phyloP scores from a whole-genome alignment of 768 basidiomycete genomes.

The Lyophyllum semitale region DNA sequence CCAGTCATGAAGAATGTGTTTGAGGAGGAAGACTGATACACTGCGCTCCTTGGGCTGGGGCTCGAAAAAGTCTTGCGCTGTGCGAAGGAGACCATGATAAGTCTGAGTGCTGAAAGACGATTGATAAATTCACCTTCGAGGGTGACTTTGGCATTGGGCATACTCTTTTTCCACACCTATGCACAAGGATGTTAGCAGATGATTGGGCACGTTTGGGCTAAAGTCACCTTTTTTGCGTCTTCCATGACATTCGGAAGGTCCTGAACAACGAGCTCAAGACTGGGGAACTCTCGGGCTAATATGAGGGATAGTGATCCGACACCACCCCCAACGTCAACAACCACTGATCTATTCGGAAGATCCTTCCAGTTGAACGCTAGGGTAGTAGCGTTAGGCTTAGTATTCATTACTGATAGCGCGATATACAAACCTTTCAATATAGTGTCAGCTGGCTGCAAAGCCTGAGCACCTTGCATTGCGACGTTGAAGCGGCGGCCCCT shows the following conservation, averaged over 20 bases:
- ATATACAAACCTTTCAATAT: conserved; percentile 17
- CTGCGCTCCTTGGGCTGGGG: background rate
- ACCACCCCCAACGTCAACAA: conserved; percentile 33
- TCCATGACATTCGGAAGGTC: conserved; percentile 16
- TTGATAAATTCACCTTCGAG: too few species aligned
- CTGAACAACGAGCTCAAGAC: background rate
- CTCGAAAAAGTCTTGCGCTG: conserved; percentile 1
- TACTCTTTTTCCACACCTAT: too few species aligned
- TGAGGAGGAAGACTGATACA: too few species aligned
- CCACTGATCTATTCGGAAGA: conserved; percentile 20
- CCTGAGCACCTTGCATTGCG: conserved; percentile 30
- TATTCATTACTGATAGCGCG: too few species aligned
- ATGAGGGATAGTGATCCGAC: conserved; percentile 29
- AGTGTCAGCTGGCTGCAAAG: conserved; percentile 24
- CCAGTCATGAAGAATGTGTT: too few species aligned
- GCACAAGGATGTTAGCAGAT: too few species aligned
- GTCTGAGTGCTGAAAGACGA: too few species aligned
- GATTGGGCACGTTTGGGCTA: too few species aligned
- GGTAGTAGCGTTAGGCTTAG: too few species aligned
- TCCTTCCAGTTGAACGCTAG: conserved; percentile 9
- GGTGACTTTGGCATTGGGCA: too few species aligned
- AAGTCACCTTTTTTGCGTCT: conserved; percentile 17
- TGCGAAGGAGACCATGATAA: background rate
- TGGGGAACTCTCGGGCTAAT: conserved; percentile 22
- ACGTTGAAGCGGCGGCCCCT: conserved; percentile 27